Percentiles rank a stretch among this genome's conserved stretches.
phyloP scores from a whole-genome alignment of 768 basidiomycete genomes.

The Gelatoporia subvermispora region DNA sequence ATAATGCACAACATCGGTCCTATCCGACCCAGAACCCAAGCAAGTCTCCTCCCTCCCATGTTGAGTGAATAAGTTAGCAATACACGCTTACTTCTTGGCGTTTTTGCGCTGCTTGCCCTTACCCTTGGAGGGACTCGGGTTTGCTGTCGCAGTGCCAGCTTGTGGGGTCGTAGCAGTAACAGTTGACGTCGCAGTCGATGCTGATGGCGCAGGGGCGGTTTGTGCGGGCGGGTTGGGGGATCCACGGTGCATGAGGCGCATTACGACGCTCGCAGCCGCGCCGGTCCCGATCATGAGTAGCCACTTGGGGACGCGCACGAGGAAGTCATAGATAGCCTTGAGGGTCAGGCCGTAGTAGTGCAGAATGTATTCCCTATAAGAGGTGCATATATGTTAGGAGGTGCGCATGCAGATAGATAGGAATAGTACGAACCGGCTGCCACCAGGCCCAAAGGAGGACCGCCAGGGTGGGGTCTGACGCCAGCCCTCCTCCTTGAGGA shows the following conservation, averaged over 20 bases:
- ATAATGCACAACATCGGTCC: no score
- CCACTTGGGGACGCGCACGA: conserved; percentile 65
- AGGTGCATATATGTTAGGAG: no score
- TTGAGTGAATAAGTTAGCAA: conserved; percentile 8
- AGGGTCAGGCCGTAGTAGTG: conserved; percentile 49
- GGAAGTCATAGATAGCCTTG: conserved; percentile 47
- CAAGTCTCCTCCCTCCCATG: not conserved
- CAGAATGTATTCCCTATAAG: conserved; percentile 61
- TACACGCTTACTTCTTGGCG: conserved; percentile 25
- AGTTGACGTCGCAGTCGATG: not conserved
- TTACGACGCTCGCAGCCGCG: conserved; percentile 56
- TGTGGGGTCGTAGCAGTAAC: not conserved
- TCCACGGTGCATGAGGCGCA: conserved; percentile 56
- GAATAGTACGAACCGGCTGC: conserved; percentile 55
- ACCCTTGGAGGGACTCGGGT: conserved; percentile 12
- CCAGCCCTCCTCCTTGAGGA: conserved; percentile 64
- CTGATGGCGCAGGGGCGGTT: not conserved
- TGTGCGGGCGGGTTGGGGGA: not conserved
- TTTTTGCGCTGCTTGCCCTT: conserved; percentile 28
- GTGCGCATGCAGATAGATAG: no score
- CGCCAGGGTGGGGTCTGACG: conserved; percentile 63
- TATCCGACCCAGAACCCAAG: not conserved
- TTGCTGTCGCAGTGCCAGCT: conserved; percentile 3
- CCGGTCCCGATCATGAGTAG: conserved; percentile 64
- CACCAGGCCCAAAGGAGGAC: conserved; percentile 68